Base-by-base conservation (phyloP, 2,329 filamentous ascomycete species). In the Sporothrix inflata region DNA sequence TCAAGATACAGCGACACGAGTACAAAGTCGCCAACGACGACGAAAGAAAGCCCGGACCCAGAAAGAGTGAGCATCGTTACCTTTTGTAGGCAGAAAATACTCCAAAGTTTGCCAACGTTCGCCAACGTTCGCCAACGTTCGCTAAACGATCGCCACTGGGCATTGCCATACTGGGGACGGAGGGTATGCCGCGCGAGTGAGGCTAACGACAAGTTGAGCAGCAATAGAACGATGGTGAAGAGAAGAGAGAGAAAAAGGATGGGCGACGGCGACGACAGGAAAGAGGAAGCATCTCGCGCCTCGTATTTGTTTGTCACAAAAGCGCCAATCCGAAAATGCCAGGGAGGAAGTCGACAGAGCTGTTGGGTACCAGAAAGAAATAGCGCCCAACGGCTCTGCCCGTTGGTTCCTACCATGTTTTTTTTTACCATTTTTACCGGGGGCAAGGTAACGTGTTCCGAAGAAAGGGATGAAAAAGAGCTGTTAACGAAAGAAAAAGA, bases 321-420 rank as follows among this genome's bases (percentile, higher is more conserved):
- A n/a, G n/a, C n/a, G n/a, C n/a, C n/a, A n/a, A n/a, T n/a, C n/a
- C n/a, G n/a, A n/a, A n/a, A n/a, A n/a, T n/a, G n/a, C n/a, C n/a
- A n/a, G n/a, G n/a, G n/a, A n/a, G n/a, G n/a, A n/a, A n/a, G 27
- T 57, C 27, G 34, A 34, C 53, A 57, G 24, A 1, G 49, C 27
- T 57, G 53, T 42, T 65, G 38, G n/a, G 38, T 45, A 27, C 8
- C 60, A 45, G 30, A 40, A n/a, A 8, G n/a, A 34, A 66, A 30
- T 49, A 67, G 65, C 65, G 65, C 65, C 65, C 65, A 67, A 67
- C 65, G 65, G 65, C 8, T 34, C 19, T 21, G 19, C 14, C 65
- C 65, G 65, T 53, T 67, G 65, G 42, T 34, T 45, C 7, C 27
- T 38, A 27, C 60, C 38, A 16, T 9, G 3, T 34, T n/a, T 34